Evolutionary conservation across 148 eudicot species (phyloP), one percentile per base, ranked within the genome.

Genomic region (Persicaria maculosa): DNA sequence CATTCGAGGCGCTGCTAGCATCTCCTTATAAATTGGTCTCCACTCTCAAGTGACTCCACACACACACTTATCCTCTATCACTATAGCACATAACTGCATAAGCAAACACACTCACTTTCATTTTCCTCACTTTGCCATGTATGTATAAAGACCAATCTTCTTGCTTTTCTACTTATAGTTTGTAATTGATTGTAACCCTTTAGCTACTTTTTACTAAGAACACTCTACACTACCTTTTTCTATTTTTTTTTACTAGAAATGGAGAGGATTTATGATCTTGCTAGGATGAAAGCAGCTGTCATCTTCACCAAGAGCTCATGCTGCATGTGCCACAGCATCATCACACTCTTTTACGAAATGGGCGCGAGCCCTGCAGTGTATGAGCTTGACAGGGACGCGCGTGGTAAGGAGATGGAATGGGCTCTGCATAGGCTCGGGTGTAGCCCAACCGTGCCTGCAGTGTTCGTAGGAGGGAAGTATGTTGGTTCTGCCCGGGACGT

Each of bases 261-360:
- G 70, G 70, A 65, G 70, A 65, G 70, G 47, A 11, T 65, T 36
- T 12, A 15, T 31, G 70, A 65, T 45, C 70, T 65, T 12, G 70
- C 70, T 14, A 65, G 43, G 70, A 40, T 46, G 19, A 65, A 65
- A 43, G 70, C 46, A 4, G 46, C 19, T 6, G 88, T 92, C 79
- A 81, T 95, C 74, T 92, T 95, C 80, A 92, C 92, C 88, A 95
- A 92, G 83, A 93, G 89, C 80, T 88, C 86, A 6, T 48, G 52
- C 12, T 48, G 52, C 52, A 48, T 48, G 52, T 7, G 52, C 12
- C 52, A 48, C 52, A 48, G 52, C 52, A 48, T 48, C 8, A 48
- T 48, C 79, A 85, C 91, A 55, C 80, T 93, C 70, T 93, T 93
- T 75, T 83, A 79, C 44, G 98, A 85, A 25, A 86, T 93, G 11